Evolutionary conservation across 2,329 filamentous ascomycete genomes (phyloP).

Genomic region (Lecanicillium sp.): DNA sequence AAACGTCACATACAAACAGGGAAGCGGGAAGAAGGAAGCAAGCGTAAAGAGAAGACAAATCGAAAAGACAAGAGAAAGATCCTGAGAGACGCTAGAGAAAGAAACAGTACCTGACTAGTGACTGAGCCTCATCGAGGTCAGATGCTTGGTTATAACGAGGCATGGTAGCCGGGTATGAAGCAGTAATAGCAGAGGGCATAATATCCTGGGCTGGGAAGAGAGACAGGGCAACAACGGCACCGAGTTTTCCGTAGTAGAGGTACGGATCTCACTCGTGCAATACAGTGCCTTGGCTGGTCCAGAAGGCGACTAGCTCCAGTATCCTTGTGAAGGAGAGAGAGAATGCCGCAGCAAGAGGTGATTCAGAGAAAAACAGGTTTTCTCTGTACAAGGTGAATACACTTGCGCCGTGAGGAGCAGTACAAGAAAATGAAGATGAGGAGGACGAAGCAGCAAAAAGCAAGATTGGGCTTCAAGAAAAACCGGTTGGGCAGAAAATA

Average conservation of each 20-base stretch:
- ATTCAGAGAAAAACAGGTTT: slow-evolving; percentile 9
- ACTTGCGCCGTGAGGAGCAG: too few species aligned
- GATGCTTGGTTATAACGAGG: slow-evolving; percentile 42
- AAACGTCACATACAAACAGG: slow-evolving; percentile 17
- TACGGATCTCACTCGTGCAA: slow-evolving; percentile 7
- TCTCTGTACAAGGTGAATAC: neutral
- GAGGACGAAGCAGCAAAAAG: slow-evolving; percentile 6
- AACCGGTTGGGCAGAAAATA: slow-evolving; percentile 13
- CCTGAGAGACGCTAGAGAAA: slow-evolving; percentile 33
- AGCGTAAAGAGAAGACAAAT: slow-evolving; percentile 7
- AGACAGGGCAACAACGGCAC: slow-evolving; percentile 3
- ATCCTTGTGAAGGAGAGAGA: slow-evolving; percentile 9
- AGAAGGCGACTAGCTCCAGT: slow-evolving; percentile 1
- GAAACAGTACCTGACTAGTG: slow-evolving; percentile 56
- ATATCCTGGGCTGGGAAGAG: slow-evolving; percentile 29
- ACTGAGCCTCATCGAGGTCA: slow-evolving; percentile 53
- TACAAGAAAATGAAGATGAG: neutral
- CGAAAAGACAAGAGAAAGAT: slow-evolving; percentile 21
- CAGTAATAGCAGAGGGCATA: slow-evolving; percentile 41
- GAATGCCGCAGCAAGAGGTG: slow-evolving; percentile 10
- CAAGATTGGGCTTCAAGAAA: slow-evolving; percentile 12
- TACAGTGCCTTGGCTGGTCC: slow-evolving; percentile 5
- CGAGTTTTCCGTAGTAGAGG: neutral
- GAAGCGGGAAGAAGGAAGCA: neutral
- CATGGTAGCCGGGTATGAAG: slow-evolving; percentile 42